Evolutionary conservation across 2,329 filamentous ascomycete genomes (phyloP), one percentile per base, ranked within the genome.

Genomic region (Colletotrichum falcatum): DNA sequence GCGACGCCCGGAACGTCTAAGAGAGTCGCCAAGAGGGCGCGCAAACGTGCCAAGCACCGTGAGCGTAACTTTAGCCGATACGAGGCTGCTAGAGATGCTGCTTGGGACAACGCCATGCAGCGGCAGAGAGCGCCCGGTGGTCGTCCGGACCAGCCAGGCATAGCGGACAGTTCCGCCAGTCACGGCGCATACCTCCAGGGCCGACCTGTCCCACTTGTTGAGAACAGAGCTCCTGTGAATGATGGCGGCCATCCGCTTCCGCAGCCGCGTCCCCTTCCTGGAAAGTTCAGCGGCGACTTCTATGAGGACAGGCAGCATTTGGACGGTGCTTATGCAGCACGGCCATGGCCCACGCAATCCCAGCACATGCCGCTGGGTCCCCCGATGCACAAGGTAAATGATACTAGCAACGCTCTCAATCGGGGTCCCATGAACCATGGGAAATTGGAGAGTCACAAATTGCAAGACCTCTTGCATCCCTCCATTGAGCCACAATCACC

Each of bases 401-500:
- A 74, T 33, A 67, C 71, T 74, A 74, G 74, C 28, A 70, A 61
- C 6, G 64, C 72, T 39, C 59, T 71, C 54, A 61, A 65, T 60
- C 65, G 73, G 54, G 69, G 73, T 26, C 72, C 74, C 53, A 74
- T 76, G 23, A 74, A 74, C 58, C 75, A 74, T 26, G 72, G 63
- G 64, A n/a, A 54, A 53, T 64, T 63, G 72, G 68, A 61, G 61
- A 73, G 69, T 44, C 70, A 74, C 54, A 77, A 78, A 58, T 77
- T 77, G 35, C 81, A 82, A 73, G 85, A 87, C 48, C 79, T 83
- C 74, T 76, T 85, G 70, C 79, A 87, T 18, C 83, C 75, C 11
- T 87, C 84, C 8, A 82, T 86, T 73, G 85, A 87, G 72, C 80
- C 82, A 26, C 74, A 61, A 8, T 84, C 83, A 42, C 83, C 83